Percentiles rank a stretch among this genome's conserved stretches.
Conservation (phyloP, 768 basidiomycete species). For the Ramaria sp. region DNA sequence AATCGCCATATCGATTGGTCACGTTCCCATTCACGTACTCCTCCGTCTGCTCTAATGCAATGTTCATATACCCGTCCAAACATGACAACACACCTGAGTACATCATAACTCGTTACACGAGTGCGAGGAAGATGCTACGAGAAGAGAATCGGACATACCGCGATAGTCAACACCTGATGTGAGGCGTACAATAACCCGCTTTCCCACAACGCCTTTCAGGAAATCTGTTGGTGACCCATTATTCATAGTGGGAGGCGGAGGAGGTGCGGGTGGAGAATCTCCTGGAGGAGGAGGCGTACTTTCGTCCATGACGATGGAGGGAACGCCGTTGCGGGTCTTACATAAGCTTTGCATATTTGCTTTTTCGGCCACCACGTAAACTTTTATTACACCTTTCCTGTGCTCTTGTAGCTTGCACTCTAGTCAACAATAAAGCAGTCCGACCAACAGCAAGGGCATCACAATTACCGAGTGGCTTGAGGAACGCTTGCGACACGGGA, state of each 20-base stretch:
- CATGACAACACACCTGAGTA: conserved; percentile 78
- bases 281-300: conserved; percentile 28
- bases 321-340: neutral
- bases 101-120: neutral
- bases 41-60: conserved; percentile 93
- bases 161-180: conserved; percentile 90
- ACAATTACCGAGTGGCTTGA: too few relatives aligned
- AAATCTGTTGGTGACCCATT: conserved; percentile 89
- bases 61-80: conserved; percentile 98
- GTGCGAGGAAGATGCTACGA: neutral
- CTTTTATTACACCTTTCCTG: neutral
- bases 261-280: conserved; percentile 32
- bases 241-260: conserved; percentile 33
- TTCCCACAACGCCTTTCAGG: conserved; percentile 93
- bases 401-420: neutral
- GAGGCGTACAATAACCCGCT: conserved; percentile 83
- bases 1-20: conserved; percentile 88
- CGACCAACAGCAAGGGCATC: too few relatives aligned
- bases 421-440: neutral
- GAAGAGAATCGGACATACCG: conserved; percentile 36
- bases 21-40: conserved; percentile 85
- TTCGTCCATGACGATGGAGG: neutral
- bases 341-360: neutral
- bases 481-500: neutral
- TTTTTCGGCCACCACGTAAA: neutral